Base-by-base conservation (phyloP, 176 grass and related monocot genomes). In the Luzula sylvatica region DNA sequence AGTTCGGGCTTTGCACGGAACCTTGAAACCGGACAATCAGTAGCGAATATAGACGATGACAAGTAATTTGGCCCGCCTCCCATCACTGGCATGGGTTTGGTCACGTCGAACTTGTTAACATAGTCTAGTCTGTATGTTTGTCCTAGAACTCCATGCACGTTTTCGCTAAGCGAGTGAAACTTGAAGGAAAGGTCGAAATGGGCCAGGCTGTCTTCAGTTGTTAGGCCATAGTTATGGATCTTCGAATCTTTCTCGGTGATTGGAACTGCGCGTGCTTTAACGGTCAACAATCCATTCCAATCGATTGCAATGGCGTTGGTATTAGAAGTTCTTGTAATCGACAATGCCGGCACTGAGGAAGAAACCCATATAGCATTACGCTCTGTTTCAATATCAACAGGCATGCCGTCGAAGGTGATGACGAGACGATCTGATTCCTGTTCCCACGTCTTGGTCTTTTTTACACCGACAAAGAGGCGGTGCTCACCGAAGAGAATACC, bases 121-220 rank as follows among this genome's bases (percentile, higher is more conserved):
- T 80, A 80, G 26, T 74, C 77, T 0, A 69, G 40, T 2, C 63
- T 52, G 55, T 80, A 80, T 2, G 77, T 80, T 45, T 80, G 77
- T 1, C 77, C 70, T 4, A 80, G 63, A 22, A 80, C 77, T 9
- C 77, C 77, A 18, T 80, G 69, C 55, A 74, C 65, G 1, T 74
- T 23, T 22, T 56, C 42, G 35, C 46, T 58, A 28, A 75, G 65
- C 20, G 56, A 43, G n/a, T 65, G 23, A 42, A 81, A 81, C 49
- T 65, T 81, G 30, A 81, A 81, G 3, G 55, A 58, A 0, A 81
- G 49, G 56, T 81, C 56, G 0, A 75, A 12, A 21, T 80, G 70
- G 1, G 70, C 77, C 5, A 74, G 57, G 65, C 70, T 46, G 9
- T 81, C 65, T 0, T 69, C 77, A 0, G 43, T 38, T 0, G 42